These are phyloP conservation scores for Colletotrichum sublineola DNA, from an alignment of 2,329 filamentous ascomycete genomes.

Conservation along the genomic window DNA sequence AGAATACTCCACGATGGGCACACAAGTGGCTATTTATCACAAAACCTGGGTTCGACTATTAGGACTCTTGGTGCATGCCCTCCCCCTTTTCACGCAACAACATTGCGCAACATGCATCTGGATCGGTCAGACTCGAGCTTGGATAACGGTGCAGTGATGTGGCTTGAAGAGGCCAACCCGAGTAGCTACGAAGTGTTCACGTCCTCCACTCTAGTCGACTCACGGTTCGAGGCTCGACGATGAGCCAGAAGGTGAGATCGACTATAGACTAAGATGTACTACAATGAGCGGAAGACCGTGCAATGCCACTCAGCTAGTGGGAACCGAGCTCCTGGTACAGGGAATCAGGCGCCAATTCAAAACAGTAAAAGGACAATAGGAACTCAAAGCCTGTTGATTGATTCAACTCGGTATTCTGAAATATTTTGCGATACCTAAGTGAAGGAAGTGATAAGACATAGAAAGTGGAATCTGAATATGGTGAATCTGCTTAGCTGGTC, in stretches of 20 bases:
- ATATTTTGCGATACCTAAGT: no score
- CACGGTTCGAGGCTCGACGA: neutral
- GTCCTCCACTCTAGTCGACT: neutral
- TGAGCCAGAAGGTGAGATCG: neutral
- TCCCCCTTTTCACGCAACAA: neutral
- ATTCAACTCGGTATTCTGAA: no score
- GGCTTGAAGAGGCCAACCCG: neutral
- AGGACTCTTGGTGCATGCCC: neutral
- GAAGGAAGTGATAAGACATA: no score
- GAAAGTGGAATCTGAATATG: no score
- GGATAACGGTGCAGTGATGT: neutral
- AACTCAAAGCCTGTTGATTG: neutral
- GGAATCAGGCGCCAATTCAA: no score
- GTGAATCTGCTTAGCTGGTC: neutral
- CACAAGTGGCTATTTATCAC: conserved; percentile 8
- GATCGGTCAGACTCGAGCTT: neutral
- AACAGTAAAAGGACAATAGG: no score
- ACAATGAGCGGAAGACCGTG: neutral
- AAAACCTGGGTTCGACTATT: neutral
- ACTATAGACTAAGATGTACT: neutral
- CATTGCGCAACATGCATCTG: neutral
- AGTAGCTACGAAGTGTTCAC: neutral
- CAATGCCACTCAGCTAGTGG: neutral
- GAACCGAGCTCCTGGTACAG: conserved; percentile 2
- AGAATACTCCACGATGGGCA: neutral